Percentiles rank a stretch among this genome's conserved stretches.
phyloP scores from a whole-genome alignment of 208 protist genomes.

The Trypanosoma cruzi region DNA sequence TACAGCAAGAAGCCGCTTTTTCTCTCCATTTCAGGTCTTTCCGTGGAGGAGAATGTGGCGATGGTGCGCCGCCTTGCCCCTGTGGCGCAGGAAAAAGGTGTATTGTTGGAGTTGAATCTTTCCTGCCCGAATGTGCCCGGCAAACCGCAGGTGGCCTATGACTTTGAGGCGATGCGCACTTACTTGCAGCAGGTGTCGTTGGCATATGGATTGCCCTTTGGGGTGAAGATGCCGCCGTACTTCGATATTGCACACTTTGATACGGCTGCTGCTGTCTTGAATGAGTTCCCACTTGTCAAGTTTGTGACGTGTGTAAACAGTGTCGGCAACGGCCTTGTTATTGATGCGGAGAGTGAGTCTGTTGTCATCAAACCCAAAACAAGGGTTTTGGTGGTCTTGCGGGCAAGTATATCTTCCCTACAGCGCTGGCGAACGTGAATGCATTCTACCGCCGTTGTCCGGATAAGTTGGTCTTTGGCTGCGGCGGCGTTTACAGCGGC shows the following conservation, averaged over 20 bases:
- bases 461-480: constrained; percentile 80
- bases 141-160: constrained; percentile 90
- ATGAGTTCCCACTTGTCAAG: constrained; percentile 77
- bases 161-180: constrained; percentile 73
- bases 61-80: constrained; percentile 63
- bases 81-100: constrained; percentile 56
- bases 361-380: constrained; percentile 90
- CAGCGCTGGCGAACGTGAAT: constrained; percentile 90
- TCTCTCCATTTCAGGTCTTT: constrained; percentile 83
- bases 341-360: constrained; percentile 80
- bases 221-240: constrained; percentile 92
- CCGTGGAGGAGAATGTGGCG: constrained; percentile 68
- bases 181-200: constrained; percentile 66
- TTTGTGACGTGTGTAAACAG: constrained; percentile 92
- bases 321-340: constrained; percentile 86
- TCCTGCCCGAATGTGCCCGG: constrained; percentile 91
- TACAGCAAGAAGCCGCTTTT: constrained; percentile 77
- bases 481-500: constrained; percentile 82
- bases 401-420: constrained; percentile 83
- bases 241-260: constrained; percentile 93
- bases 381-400: constrained; percentile 87
- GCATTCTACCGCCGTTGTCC: constrained; percentile 87
- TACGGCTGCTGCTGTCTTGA: constrained; percentile 73
- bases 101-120: constrained; percentile 86
- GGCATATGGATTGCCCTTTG: constrained; percentile 76